Base-by-base conservation (phyloP, 768 basidiomycete species). In the Amylocystis lapponica region DNA sequence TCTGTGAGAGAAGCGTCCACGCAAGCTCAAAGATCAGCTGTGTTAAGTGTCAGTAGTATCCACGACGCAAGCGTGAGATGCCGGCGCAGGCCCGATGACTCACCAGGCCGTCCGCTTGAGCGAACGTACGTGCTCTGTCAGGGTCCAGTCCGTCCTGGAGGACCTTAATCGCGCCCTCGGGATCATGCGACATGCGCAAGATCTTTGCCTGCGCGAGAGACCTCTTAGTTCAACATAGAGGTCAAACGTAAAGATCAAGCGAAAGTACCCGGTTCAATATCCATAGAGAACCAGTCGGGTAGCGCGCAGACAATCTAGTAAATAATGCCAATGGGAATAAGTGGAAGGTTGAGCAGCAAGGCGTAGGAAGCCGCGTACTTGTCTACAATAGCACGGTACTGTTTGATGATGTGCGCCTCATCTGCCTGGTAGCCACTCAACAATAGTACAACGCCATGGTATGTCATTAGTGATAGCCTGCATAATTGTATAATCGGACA, bases 391-490 rank as follows among this genome's bases (percentile, higher is more conserved):
- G 69, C 70, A 20, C 65, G 66, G 54, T 87, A 86, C 52, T 82
- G 77, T 41, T 65, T 69, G 31, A 88, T 51, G 7, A 84, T 79
- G 32, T 75, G 72, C 30, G 66, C 66, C 55, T 83, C 83, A 47
- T 91, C 78, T 1, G 86, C 85, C 55, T 86, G 86, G 51, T 79
- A 91, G 2, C 87, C 87, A 5, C 81, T 69, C 23, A 86, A 57
- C 0, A 85, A 72, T 2, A 89, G 69, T 4, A 88, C 75, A 39
- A 81, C 72, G 21, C 86, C 83, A 41, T 85, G 69, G 55, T 88
- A 89, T 3, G 84, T 83, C 84, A 91, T 89, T 7, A 91, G 62
- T 0, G 84, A 75, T n/a, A 90, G 65, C 12, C 83, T 84, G 43
- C 14, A 31, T 21, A 38, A 31, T 30, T 17, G 27, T 17, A 12